A percentile compares a stretch with the other conserved stretches of the same genome.
Evolutionary conservation across 257 asterid genomes (phyloP).

Genomic region (Lycium barbarum): DNA sequence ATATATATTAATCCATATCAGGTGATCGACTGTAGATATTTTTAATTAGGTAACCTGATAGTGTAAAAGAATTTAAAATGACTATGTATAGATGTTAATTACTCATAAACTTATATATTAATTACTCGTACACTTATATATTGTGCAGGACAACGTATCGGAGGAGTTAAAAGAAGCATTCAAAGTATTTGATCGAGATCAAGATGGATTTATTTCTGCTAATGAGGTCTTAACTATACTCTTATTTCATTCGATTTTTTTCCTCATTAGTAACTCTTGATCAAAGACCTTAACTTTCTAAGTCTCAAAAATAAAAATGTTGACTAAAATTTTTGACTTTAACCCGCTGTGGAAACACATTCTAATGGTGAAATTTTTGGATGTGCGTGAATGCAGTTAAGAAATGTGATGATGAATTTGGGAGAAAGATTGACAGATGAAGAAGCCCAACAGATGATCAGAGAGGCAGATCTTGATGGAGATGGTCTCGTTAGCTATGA

Average conservation of each 20-base stretch:
- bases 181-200: conserved; percentile 77
- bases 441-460: conserved; percentile 75
- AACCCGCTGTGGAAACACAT: neutral
- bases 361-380: neutral
- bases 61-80: too few relatives aligned
- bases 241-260: neutral
- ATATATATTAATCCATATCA: too few relatives aligned
- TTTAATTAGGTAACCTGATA: too few relatives aligned
- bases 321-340: neutral
- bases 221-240: conserved; percentile 48
- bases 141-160: conserved; percentile 50
- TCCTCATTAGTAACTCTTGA: neutral
- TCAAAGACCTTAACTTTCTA: neutral
- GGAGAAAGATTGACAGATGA: conserved; percentile 75
- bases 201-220: conserved; percentile 79
- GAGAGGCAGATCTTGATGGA: conserved; percentile 73
- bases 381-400: conserved; percentile 47
- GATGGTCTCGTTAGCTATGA: conserved; percentile 73
- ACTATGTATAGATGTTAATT: neutral
- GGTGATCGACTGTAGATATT: too few relatives aligned
- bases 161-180: conserved; percentile 77
- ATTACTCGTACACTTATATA: neutral
- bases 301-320: neutral
- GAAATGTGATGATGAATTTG: conserved; percentile 72
- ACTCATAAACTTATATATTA: neutral